Evolutionary conservation across 2,329 filamentous ascomycete genomes (phyloP), one percentile per base, ranked within the genome.

Genomic region (Xylariaceae sp.): DNA sequence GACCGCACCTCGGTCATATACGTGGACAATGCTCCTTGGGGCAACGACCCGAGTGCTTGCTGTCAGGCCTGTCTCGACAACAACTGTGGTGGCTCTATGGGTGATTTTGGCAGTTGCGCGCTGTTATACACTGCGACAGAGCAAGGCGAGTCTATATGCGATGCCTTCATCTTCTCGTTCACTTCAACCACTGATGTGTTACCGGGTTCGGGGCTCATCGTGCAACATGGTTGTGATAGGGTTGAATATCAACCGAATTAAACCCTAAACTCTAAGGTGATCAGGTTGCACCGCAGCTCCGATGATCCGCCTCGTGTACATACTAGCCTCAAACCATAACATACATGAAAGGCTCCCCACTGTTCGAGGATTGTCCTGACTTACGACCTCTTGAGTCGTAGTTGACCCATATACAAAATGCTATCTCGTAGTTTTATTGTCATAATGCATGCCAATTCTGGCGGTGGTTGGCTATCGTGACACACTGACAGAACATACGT

Each of bases 61-160:
- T 70, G 68, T 52, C 66, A 70, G 62, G 43, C 65, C 12, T 70
- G 68, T 44, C 48, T 65, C 11, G 65, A 70, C 16, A 69, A 67
- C 34, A 49, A 57, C 5, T 70, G 68, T 50, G 60, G 47, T 17
- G 68, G 53, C 1, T 49, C 61, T 14, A 61, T 60, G 50, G 24
- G 50, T 2, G 53, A 47, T 3, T 16, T 12, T 1, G 60, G 60
- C 0, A 52, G 37, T 17, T 68, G 66, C 23, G 64, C 59, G 9
- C 45, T 69, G 11, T 54, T 58, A 23, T 67, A 64, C 17, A 51
- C 56, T n/a, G 55, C 48, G n/a, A 9, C n/a, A n/a, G n/a, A n/a
- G n/a, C n/a, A n/a, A n/a, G n/a, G n/a, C n/a, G 52, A 58, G 8
- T 28, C 61, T 3, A 41, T 55, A 2, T 67, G 66, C 26, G 46